Base-by-base conservation (phyloP, 2,329 filamentous ascomycete genomes). In the Trichophyton verrucosum region DNA sequence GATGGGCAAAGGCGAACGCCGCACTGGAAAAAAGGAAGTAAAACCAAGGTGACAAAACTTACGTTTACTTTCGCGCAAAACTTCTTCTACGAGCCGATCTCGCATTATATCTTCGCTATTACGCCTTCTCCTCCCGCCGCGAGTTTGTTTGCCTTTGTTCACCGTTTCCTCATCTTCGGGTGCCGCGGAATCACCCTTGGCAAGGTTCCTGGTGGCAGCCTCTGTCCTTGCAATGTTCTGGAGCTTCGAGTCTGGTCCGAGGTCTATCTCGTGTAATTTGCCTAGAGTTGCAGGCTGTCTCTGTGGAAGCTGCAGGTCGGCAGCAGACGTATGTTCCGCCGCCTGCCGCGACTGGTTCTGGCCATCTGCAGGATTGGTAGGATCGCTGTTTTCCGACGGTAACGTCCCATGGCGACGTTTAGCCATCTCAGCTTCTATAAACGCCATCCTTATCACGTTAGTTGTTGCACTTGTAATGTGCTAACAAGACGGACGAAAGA, bases 391-490 rank as follows among this genome's bases (percentile, higher is more conserved):
- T 3, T 38, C 44, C 24, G 57, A 44, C 42, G 57, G 57, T 13
- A 36, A 49, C 13, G 44, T 49, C 20, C 57, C 57, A 49, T 36
- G 57, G 36, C 59, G 64, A 66, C 66, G 74, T 73, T 81, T 82
- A 78, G 82, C 82, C 76, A 86, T 74, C 71, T 84, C 82, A 63
- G 81, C 80, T 71, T 86, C 83, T 86, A 86, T 80, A 75, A 82
- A 86, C 66, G 79, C 79, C 77, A 81, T 81, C 82, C 83, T 86
- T 80, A 80, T 77, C 75, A 74, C 74, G 81, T 86, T 81, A 86
- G 81, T 75, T 68, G 64, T 65, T 66, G 68, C 42, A 59, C 46
- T 55, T 11, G 11, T 17, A 20, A 51, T 33, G 20, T 11, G 47
- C 22, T 49, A 42, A 36, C 40, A 27, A 9, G 42, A 40, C 15